Evolutionary conservation across 2,329 filamentous ascomycete species (phyloP), one percentile per base, ranked within the genome.

Genomic region (Fusarium hainanense): DNA sequence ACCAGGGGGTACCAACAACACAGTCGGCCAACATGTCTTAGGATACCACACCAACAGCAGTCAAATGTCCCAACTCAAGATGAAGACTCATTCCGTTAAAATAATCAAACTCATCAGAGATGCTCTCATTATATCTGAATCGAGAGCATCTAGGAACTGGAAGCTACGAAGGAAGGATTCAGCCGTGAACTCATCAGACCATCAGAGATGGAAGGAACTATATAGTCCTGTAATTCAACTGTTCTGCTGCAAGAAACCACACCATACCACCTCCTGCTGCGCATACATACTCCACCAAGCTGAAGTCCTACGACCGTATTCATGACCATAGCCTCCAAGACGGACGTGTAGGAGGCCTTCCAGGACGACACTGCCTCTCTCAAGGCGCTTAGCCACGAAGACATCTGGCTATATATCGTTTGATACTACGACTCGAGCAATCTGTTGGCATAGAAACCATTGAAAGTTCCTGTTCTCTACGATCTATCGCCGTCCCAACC

Each of bases 391-490:
- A 55, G 34, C 9, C 25, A 42, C 23, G 43, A n/a, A 11, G 4
- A 23, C 16, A 7, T 5, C 20, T 27, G 28, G 44, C 57, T 74
- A 74, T 70, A 74, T 74, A 72, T 50, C 42, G 23, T n/a, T 32
- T 18, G 30, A 12, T 8, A 25, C 28, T 21, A 37, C 20, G 13
- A 41, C 25, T 20, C 42, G 20, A 30, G 16, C 16, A 34, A 23
- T 12, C n/a, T 60, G 62, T 68, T 69, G 67, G 70, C 64, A 52
- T 57, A 72, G 56, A 64, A 66, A 70, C 69, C 40, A 59, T 42
- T 49, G n/a, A 34, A 27, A 41, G 21, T 44, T 41, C 47, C 44
- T 50, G 21, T 27, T 46, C 42, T 21, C 30, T 41, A 52, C 32
- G 21, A 37, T 23, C 42, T 41, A 40, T 12, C 21, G 10, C 25